Evolutionary conservation across 768 basidiomycete genomes (phyloP).

Genomic region (Psilocybe cyanescens): DNA sequence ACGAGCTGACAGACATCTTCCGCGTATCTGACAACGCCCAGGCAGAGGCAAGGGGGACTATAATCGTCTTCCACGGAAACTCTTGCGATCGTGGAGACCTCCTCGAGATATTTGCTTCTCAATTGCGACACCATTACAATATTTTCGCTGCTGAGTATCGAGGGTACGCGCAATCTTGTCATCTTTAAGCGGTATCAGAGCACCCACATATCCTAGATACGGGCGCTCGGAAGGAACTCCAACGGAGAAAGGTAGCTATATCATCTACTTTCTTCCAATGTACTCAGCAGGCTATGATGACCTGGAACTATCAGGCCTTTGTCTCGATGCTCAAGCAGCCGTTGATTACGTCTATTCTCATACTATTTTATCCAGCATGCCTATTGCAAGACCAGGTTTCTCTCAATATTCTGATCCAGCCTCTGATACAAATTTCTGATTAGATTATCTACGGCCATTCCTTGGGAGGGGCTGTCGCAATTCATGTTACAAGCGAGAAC

Average conservation of each 20-base stretch:
- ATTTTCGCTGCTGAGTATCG: conserved; percentile 89
- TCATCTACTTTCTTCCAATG: no score
- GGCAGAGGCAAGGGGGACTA: conserved; percentile 41
- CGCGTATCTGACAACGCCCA: not conserved
- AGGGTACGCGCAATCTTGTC: conserved; percentile 51
- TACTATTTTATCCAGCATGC: no score
- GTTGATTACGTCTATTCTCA: conserved; percentile 60
- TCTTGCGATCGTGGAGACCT: conserved; percentile 62
- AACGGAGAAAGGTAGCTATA: conserved; percentile 67
- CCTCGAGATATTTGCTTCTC: conserved; percentile 55
- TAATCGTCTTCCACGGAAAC: conserved; percentile 90
- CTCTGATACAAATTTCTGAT: not conserved
- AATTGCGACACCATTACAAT: conserved; percentile 37
- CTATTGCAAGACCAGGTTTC: no score
- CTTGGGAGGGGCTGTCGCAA: conserved; percentile 87
- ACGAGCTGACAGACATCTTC: no score
- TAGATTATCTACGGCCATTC: conserved; percentile 59
- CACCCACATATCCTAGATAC: conserved; percentile 51
- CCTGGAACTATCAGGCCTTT: conserved; percentile 51
- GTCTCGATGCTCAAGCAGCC: conserved; percentile 78
- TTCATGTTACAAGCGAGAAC: conserved; percentile 78
- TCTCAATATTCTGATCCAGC: not conserved
- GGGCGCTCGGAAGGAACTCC: conserved; percentile 79
- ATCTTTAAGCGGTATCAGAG: no score
- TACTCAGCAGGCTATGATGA: not conserved